phyloP scores from a whole-genome alignment of 345 rosid species.

The Pugionium dolabratum region DNA sequence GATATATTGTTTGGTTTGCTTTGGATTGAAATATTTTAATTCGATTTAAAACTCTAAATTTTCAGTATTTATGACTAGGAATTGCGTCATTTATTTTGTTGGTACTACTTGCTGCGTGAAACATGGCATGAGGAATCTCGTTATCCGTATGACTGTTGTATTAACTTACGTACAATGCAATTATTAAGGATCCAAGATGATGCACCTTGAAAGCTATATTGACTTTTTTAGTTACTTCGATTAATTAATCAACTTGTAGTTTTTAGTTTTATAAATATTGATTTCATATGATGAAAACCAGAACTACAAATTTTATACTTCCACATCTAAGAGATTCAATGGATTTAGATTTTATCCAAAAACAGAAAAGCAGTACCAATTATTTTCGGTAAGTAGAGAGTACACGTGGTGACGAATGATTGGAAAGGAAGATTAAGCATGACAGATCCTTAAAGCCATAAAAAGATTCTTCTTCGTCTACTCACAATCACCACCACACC shows the following conservation, averaged over 20 bases:
- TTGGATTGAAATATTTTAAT: too few relatives aligned
- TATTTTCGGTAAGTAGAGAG: conserved; percentile 28
- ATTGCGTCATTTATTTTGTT: neutral
- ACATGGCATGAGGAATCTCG: conserved; percentile 36
- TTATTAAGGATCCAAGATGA: conserved; percentile 25
- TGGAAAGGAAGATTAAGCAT: conserved; percentile 20
- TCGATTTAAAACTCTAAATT: neutral
- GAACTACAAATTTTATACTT: conserved; percentile 23
- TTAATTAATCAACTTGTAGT: conserved; percentile 2
- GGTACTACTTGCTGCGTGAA: conserved; percentile 29
- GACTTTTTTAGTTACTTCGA: conserved; percentile 17
- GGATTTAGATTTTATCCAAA: conserved; percentile 33
- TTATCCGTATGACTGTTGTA: conserved; percentile 14
- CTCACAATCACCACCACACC: conserved; percentile 16
- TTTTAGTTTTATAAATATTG: too few relatives aligned
- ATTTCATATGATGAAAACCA: conserved; percentile 15
- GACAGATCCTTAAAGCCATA: conserved; percentile 38
- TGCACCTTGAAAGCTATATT: conserved; percentile 28
- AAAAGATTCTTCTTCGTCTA: conserved; percentile 25
- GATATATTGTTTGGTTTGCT: too few relatives aligned
- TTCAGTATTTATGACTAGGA: conserved; percentile 11
- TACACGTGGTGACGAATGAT: conserved; percentile 30
- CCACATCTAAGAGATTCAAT: conserved; percentile 25
- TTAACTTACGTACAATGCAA: conserved; percentile 11
- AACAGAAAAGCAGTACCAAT: conserved; percentile 28